Percentiles rank a stretch among this genome's conserved stretches.
phyloP scores from a whole-genome alignment of 208 protist species.

The Leishmania mexicana region DNA sequence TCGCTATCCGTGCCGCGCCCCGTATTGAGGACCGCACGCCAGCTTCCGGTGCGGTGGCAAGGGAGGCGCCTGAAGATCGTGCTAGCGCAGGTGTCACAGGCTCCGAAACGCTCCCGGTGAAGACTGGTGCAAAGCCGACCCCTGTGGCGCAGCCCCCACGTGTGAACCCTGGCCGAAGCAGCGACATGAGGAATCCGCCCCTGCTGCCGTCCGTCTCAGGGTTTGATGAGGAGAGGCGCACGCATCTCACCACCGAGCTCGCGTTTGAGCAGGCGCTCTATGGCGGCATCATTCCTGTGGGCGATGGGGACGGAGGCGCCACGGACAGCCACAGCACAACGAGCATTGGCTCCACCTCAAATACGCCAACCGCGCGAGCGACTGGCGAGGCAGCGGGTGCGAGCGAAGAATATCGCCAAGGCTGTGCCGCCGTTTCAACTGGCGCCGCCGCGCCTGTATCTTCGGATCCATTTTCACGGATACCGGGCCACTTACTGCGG shows the following conservation, averaged over 20 bases:
- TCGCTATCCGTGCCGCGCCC: neutral
- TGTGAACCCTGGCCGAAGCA: neutral
- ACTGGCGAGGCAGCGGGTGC: no score
- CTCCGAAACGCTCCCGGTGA: neutral
- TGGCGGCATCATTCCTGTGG: no score
- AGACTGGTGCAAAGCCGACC: neutral
- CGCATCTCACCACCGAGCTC: neutral
- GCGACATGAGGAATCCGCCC: neutral
- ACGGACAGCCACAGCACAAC: neutral
- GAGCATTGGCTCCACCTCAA: neutral
- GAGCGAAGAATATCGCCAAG: neutral
- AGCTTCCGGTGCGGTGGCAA: neutral
- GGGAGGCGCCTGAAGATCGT: neutral
- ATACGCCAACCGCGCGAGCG: neutral
- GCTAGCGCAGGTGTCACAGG: neutral
- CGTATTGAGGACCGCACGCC: neutral
- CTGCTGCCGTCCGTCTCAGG: neutral
- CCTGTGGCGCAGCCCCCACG: neutral
- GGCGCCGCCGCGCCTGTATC: neutral
- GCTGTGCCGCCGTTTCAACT: neutral
- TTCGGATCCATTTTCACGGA: neutral
- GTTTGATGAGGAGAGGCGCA: neutral
- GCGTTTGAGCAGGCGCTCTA: conserved; percentile 12
- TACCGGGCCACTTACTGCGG: neutral
- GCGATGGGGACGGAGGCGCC: neutral